Base-by-base conservation (phyloP, 1,284 basidiomycete genomes). In the Irpex lacteus region DNA sequence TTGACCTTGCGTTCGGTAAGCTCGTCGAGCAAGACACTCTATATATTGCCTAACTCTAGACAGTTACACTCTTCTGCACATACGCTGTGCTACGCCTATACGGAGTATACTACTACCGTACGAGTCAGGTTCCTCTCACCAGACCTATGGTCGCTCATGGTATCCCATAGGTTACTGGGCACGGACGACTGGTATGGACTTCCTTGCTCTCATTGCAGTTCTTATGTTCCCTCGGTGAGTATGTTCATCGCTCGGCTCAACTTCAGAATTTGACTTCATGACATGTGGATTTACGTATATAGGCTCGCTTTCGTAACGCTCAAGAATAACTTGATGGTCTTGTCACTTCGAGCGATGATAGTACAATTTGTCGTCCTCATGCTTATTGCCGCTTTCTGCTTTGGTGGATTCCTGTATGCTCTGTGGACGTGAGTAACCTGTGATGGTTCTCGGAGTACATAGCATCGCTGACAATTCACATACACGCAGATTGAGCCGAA, bases 361-460 rank as follows among this genome's bases (percentile, higher is more conserved):
- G 78, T 87, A 65, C 89, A 94, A 71, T 95, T 95, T 70, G 75
- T 84, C 18, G 77, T 85, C 26, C 80, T 97, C 53, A 96, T 98
- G 92, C 73, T 89, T 47, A 92, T 98, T 26, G 96, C 95, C 2
- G 87, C 86, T 1, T 96, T 96, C 74, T 96, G 95, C 73, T 95
- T 94, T 70, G 86, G 85, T 49, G 95, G 95, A 3, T 98, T 98
- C 74, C 75, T 95, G 38, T 98, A 97, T 76, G 94, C 95, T 0
- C 81, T 98, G 18, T 96, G 89, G 87, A 96, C 93, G 82, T 94
- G 72, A 75, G 91, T 85, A 4, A n/a, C 15, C 32, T 26, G 37
- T 58, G 5, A 21, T 19, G n/a, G 9, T 13, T 47, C 57, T 21
- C 4, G 18, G 36, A 44, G 64, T 34, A 59, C 15, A 50, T 19